Percentiles rank a stretch among this genome's conserved stretches.
These are phyloP conservation scores for Fusarium coffeatum DNA, from an alignment of 2,329 filamentous ascomycete species.

Conservation along the genomic window DNA sequence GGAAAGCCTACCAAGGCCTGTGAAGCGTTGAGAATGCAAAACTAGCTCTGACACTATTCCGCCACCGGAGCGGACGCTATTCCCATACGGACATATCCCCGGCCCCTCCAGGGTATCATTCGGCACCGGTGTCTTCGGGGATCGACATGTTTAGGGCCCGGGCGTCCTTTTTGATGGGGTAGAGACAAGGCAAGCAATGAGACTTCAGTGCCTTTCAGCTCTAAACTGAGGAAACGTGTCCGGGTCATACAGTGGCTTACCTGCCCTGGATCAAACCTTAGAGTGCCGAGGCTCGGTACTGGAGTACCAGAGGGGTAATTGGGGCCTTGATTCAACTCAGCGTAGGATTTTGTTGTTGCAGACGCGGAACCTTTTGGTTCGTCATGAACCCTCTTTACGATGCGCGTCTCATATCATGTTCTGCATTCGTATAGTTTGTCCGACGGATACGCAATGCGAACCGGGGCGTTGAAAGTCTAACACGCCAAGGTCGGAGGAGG, in stretches of 20 bases:
- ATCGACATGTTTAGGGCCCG: conserved; percentile 25
- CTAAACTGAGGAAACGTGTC: conserved; percentile 19
- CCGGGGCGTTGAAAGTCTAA: not conserved
- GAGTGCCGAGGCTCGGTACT: conserved; percentile 23
- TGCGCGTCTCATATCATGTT: conserved; percentile 1
- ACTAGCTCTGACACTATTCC: conserved; percentile 12
- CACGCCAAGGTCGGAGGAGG: not conserved
- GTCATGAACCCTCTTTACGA: not conserved
- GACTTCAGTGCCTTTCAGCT: conserved; percentile 15
- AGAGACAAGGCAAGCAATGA: conserved; percentile 12
- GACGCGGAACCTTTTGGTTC: conserved; percentile 1
- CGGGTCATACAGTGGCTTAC: not conserved
- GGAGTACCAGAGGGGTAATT: conserved; percentile 18
- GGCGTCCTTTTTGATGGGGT: conserved; percentile 13
- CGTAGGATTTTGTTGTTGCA: not conserved
- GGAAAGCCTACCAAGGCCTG: not conserved
- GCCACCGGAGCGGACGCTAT: conserved; percentile 39
- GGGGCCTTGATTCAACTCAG: conserved; percentile 20
- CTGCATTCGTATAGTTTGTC: conserved; percentile 20
- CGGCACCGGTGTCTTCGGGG: conserved; percentile 37
- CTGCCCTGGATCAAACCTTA: not conserved
- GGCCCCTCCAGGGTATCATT: conserved; percentile 10
- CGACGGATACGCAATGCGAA: not conserved
- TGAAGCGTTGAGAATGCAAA: conserved; percentile 1
- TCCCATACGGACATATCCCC: conserved; percentile 45